These are phyloP conservation scores for Aspergillus nomiae DNA, from an alignment of 2,329 filamentous ascomycete genomes.

Conservation along the genomic window DNA sequence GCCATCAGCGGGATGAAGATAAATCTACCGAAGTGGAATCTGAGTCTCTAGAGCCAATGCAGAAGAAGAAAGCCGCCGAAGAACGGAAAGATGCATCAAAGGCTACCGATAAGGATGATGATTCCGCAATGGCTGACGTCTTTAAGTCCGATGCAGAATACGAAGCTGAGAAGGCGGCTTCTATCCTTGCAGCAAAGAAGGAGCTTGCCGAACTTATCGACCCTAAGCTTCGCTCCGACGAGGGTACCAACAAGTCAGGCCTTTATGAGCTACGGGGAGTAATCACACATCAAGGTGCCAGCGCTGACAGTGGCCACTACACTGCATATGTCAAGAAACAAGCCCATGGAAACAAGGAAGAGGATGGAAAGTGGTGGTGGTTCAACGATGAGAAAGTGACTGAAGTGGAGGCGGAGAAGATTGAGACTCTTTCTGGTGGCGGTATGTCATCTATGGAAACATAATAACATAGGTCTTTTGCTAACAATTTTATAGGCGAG, in stretches of 20 bases:
- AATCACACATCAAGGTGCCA: conserved; percentile 94
- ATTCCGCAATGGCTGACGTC: conserved; percentile 70
- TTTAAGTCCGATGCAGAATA: conserved; percentile 95
- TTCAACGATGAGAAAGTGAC: conserved; percentile 98
- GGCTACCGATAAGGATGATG: conserved; percentile 60
- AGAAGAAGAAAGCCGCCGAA: conserved; percentile 51
- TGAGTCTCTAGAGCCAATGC: conserved; percentile 43
- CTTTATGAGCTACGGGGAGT: conserved; percentile 93
- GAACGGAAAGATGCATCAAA: conserved; percentile 56
- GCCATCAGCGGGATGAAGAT: conserved; percentile 58
- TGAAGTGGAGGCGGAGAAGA: conserved; percentile 88
- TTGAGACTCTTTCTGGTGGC: conserved; percentile 84
- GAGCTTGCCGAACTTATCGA: conserved; percentile 80
- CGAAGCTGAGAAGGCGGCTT: conserved; percentile 77
- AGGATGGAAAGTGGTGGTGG: conserved; percentile 99
- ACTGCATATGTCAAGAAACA: conserved; percentile 97
- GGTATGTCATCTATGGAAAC: conserved; percentile 53
- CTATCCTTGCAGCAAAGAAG: conserved; percentile 79
- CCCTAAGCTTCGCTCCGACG: conserved; percentile 72
- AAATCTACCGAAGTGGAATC: conserved; percentile 42
- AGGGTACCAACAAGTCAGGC: conserved; percentile 87
- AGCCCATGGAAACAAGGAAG: conserved; percentile 70
- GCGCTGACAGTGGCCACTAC: conserved; percentile 96
- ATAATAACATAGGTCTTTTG: neutral
- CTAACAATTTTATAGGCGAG: conserved; percentile 42